Evolutionary conservation across 192 early-diverging fungal genomes (phyloP).

Genomic region (Anaeromyces robustus): DNA sequence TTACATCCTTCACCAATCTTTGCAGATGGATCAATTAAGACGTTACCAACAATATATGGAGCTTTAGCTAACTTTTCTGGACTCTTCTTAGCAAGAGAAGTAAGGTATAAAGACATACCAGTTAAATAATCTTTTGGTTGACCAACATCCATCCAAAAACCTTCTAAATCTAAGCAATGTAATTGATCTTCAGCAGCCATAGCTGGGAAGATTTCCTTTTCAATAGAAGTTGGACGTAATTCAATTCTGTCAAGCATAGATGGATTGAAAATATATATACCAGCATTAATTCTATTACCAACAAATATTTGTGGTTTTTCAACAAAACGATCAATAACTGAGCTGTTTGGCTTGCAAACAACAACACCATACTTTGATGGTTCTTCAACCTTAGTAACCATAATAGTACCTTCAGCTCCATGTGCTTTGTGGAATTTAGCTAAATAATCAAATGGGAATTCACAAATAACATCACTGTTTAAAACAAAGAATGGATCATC

Average conservation of each 20-base stretch:
- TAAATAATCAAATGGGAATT: conserved; percentile 86
- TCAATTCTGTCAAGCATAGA: conserved; percentile 77
- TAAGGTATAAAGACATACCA: conserved; percentile 84
- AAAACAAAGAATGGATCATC: conserved; percentile 94
- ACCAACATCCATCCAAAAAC: conserved; percentile 99
- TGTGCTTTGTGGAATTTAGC: conserved; percentile 81
- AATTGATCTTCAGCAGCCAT: conserved; percentile 80
- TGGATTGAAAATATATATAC: conserved; percentile 96
- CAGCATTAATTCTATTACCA: conserved; percentile 89
- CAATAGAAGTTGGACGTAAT: conserved; percentile 89
- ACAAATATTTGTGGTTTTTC: conserved; percentile 95
- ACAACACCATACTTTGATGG: conserved; percentile 99
- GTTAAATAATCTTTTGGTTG: conserved; percentile 97
- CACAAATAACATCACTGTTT: conserved; percentile 98
- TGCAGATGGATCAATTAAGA: conserved; percentile 79
- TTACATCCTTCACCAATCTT: conserved; percentile 88
- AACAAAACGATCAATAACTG: conserved; percentile 83
- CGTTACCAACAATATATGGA: conserved; percentile 56
- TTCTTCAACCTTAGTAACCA: conserved; percentile 92
- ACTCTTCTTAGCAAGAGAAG: conserved; percentile 57
- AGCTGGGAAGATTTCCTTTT: conserved; percentile 89
- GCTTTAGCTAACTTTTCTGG: conserved; percentile 56
- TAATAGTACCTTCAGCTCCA: conserved; percentile 87
- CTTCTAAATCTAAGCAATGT: conserved; percentile 83
- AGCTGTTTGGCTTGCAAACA: conserved; percentile 57